Base-by-base conservation (phyloP, 1,284 basidiomycete genomes). In the Microbotryum violaceum region DNA sequence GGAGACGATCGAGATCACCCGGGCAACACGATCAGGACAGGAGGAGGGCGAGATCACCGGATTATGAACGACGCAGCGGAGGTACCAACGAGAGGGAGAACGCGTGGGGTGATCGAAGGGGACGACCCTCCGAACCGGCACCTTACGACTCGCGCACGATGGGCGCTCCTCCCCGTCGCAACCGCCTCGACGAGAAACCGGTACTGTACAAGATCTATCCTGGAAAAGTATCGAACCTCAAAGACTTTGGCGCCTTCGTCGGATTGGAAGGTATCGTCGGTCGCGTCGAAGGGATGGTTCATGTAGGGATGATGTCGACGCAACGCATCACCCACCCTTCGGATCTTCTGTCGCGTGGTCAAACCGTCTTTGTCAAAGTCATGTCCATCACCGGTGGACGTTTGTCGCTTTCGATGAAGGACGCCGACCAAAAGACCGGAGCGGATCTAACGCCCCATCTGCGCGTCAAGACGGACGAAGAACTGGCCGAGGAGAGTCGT, bases 181-280 rank as follows among this genome's bases (percentile, higher is more conserved):
- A 49, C 10, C 46, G 64, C 23, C 55, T 87, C 50, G 91, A 98
- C 74, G 89, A 94, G 48, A 80, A 80, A 56, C 92, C 96, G 0
- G 79, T 97, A 2, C 74, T 97, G 47, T 97, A 87, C 84, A 97
- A 97, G 80, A 91, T 97, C 52, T 98, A 98, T 77, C 81, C 83
- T 62, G 94, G 92, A 8, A 85, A 84, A 61, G 86, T 98, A 27
- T 82, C 87, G 6, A 85, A 87, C 21, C 73, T 97, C 72, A 91
- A 90, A 75, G 94, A 98, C 69, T 98, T 97, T 75, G 94, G 94
- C 57, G 92, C 90, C 0, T 98, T 98, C 73, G 87, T 97, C 54
- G 82, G 82, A 31, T 77, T 98, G 5, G 91, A 97, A 68, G 94
- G 93, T 48, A 78, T 98, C 54, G 78, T 79, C 18, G 92, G 91